Percentiles rank a stretch among this genome's conserved stretches.
phyloP scores from a whole-genome alignment of 192 early-diverging fungal species.

The Piromyces finnis region DNA sequence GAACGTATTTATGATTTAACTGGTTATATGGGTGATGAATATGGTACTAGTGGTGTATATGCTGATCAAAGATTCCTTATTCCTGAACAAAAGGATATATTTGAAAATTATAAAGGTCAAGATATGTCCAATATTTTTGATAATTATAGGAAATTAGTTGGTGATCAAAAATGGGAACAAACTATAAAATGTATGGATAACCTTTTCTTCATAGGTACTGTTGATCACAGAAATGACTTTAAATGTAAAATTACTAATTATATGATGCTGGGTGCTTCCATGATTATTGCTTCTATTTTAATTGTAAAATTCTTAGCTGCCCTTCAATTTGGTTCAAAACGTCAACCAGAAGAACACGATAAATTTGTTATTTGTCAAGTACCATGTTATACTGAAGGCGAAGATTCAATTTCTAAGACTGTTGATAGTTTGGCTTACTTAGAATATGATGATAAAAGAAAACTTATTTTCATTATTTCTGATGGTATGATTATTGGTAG shows the following conservation, averaged over 20 bases:
- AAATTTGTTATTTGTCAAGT: slow-evolving; percentile 20
- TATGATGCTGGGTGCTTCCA: not conserved
- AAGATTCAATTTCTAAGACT: slow-evolving; percentile 78
- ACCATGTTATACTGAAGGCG: slow-evolving; percentile 96
- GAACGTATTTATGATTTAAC: not conserved
- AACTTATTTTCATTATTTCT: slow-evolving; percentile 85
- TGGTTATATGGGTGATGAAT: not conserved
- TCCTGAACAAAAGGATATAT: not conserved
- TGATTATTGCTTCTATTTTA: slow-evolving; percentile 30
- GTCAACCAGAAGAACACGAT: slow-evolving; percentile 62
- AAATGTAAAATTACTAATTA: slow-evolving; percentile 23
- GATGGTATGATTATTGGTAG: slow-evolving; percentile 96
- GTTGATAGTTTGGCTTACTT: slow-evolving; percentile 77
- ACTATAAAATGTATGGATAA: slow-evolving; percentile 56
- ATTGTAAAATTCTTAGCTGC: slow-evolving; percentile 90
- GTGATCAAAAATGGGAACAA: not conserved
- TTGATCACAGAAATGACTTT: slow-evolving; percentile 72
- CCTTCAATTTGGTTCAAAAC: slow-evolving; percentile 58
- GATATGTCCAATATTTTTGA: not conserved
- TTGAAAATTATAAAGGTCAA: not conserved
- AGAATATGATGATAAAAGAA: slow-evolving; percentile 94
- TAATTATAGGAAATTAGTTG: not conserved
- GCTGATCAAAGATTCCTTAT: not conserved
- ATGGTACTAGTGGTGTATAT: not conserved
- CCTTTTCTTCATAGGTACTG: slow-evolving; percentile 67